phyloP scores from a whole-genome alignment of 805 yeast genomes.

The Ogataea haglerorum region DNA sequence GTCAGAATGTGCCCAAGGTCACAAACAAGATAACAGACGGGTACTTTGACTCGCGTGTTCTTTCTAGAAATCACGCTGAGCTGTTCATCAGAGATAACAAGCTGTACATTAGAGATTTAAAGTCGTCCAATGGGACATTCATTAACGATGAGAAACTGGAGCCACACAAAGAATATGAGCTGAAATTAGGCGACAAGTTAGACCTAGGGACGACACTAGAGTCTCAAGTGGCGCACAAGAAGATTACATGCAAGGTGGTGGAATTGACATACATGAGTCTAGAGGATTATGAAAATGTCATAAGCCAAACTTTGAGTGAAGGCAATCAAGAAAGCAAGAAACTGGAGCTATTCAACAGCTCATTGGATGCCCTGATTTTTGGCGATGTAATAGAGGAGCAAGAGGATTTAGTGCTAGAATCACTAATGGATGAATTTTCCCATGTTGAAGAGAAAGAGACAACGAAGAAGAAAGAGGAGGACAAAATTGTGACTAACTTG shows the following conservation, averaged over 20 bases:
- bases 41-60: constrained; percentile 88
- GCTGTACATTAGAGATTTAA: constrained; percentile 77
- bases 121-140: constrained; percentile 93
- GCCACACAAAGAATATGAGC: constrained; percentile 57
- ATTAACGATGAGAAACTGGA: constrained; percentile 72
- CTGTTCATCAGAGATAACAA: constrained; percentile 62
- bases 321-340: constrained; percentile 27
- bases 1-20: constrained; percentile 72
- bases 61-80: constrained; percentile 92
- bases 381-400: constrained; percentile 35
- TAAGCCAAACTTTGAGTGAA: constrained; percentile 25
- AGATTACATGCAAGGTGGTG: constrained; percentile 80
- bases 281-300: constrained; percentile 24
- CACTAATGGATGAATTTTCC: constrained; percentile 30
- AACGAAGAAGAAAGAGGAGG: constrained; percentile 36
- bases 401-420: constrained; percentile 27
- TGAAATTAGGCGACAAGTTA: constrained; percentile 80
- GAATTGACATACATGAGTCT: constrained; percentile 59
- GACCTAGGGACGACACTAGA: constrained; percentile 92
- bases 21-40: constrained; percentile 75
- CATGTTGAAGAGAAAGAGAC: constrained; percentile 11
- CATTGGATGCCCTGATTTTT: constrained; percentile 35
- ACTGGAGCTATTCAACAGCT: constrained; percentile 32
- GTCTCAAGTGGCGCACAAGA: constrained; percentile 66
- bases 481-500: constrained; percentile 55